A percentile compares a stretch with the other conserved stretches of the same genome.
These are phyloP conservation scores for Xylaria sp. DNA, from an alignment of 2,329 filamentous ascomycete species.

Conservation along the genomic window DNA sequence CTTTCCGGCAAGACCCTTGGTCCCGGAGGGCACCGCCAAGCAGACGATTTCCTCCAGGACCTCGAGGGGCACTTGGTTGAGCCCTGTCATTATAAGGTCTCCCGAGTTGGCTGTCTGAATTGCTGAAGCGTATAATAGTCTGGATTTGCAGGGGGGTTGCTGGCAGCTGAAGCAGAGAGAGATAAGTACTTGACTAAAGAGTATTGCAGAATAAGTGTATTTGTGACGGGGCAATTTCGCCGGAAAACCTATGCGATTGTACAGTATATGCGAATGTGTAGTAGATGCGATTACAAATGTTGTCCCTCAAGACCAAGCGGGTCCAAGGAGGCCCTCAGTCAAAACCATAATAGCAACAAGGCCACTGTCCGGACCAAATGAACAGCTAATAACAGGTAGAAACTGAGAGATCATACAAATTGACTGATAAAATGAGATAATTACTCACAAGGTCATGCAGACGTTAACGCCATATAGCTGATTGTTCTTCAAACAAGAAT, in stretches of 20 bases:
- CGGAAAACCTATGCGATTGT: conserved; percentile 15
- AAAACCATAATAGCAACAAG: neutral
- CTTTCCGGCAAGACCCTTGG: neutral
- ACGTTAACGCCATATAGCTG: neutral
- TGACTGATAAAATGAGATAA: neutral
- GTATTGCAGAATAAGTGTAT: neutral
- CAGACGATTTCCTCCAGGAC: conserved; percentile 29
- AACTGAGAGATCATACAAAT: too few species aligned
- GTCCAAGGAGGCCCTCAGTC: neutral
- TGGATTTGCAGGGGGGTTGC: neutral
- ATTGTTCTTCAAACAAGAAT: neutral
- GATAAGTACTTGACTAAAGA: neutral
- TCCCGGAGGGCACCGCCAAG: conserved; percentile 2
- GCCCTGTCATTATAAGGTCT: conserved; percentile 7
- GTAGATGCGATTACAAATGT: conserved; percentile 3
- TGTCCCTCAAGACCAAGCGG: neutral
- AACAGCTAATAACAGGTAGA: neutral
- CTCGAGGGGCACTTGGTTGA: conserved; percentile 24
- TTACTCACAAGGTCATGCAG: neutral
- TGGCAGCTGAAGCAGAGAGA: neutral
- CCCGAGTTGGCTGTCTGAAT: neutral
- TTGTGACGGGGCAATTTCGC: neutral
- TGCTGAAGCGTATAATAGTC: neutral
- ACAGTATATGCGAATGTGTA: conserved; percentile 12
- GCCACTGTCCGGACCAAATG: too few species aligned